A percentile compares a stretch with the other conserved stretches of the same genome.
Evolutionary conservation across 345 rosid genomes (phyloP).

Genomic region (Turritis glabra): DNA sequence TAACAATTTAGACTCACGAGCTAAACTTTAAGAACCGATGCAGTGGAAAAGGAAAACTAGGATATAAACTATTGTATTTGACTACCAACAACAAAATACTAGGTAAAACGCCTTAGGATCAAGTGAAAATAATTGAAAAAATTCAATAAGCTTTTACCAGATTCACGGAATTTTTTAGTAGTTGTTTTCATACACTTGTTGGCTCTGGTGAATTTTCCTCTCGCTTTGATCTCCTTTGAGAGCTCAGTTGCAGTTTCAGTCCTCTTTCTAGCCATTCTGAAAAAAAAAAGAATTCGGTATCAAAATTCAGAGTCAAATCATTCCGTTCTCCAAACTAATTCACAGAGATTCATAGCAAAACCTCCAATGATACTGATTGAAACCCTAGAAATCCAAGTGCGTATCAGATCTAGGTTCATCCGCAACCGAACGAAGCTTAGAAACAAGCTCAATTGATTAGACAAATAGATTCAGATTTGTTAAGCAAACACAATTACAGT

Average conservation of each 20-base stretch:
- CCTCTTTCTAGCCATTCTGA: constrained; percentile 40
- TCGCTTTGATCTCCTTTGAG: constrained; percentile 23
- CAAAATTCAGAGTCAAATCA: constrained; percentile 3
- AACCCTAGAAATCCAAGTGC: constrained; percentile 10
- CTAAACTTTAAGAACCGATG: background rate
- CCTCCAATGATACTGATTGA: background rate
- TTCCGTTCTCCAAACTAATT: background rate
- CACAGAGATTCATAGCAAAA: constrained; percentile 1
- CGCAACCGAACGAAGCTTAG: background rate
- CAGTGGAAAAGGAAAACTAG: background rate
- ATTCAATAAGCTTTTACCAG: constrained; percentile 22
- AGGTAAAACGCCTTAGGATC: background rate
- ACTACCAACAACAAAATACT: background rate
- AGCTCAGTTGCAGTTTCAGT: constrained; percentile 14
- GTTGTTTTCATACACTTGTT: constrained; percentile 31
- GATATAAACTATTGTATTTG: background rate
- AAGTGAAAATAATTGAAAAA: background rate
- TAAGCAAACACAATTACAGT: background rate
- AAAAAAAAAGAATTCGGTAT: background rate
- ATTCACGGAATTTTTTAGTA: background rate
- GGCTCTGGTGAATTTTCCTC: constrained; percentile 27
- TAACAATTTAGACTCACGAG: background rate
- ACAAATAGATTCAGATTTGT: background rate
- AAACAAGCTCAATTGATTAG: background rate
- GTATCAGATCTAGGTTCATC: constrained; percentile 1